Percentiles rank a stretch among this genome's conserved stretches.
phyloP scores from a whole-genome alignment of 1,284 basidiomycete genomes.

The Heimioporus retisporus region DNA sequence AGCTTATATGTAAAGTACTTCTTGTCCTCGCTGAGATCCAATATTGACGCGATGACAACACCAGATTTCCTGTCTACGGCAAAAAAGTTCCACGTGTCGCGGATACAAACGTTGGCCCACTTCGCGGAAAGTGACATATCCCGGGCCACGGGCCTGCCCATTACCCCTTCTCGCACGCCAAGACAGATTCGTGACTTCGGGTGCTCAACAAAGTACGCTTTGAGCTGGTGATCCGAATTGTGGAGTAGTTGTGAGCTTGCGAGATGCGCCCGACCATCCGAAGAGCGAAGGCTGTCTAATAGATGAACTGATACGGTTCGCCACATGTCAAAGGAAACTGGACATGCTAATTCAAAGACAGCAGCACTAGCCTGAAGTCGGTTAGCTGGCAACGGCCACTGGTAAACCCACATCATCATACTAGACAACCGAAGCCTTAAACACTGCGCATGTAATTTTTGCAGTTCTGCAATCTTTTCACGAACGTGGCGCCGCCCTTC shows the following conservation, averaged over 20 bases:
- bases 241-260: background rate
- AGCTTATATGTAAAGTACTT: conserved; percentile 44
- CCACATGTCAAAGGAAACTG: conserved; percentile 54
- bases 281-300: conserved; percentile 44
- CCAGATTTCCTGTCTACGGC: conserved; percentile 26
- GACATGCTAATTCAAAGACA: conserved; percentile 32
- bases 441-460: too few species aligned
- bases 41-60: conserved; percentile 21
- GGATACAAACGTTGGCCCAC: conserved; percentile 36
- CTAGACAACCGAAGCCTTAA: too few species aligned
- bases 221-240: conserved; percentile 26
- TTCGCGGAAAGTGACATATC: conserved; percentile 35
- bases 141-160: too few species aligned
- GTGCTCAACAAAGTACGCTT: conserved; percentile 7
- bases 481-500: too few species aligned
- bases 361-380: conserved; percentile 34
- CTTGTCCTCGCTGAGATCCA: conserved; percentile 4
- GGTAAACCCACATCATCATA: conserved; percentile 37
- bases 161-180: too few species aligned
- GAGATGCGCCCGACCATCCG: background rate
- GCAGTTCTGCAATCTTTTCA: background rate
- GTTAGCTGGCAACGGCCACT: conserved; percentile 57
- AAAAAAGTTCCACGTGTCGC: conserved; percentile 46
- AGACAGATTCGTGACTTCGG: too few species aligned
- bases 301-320: conserved; percentile 52